Conservation (phyloP, 1,284 basidiomycete species). For the Coriolopsis trogii region DNA sequence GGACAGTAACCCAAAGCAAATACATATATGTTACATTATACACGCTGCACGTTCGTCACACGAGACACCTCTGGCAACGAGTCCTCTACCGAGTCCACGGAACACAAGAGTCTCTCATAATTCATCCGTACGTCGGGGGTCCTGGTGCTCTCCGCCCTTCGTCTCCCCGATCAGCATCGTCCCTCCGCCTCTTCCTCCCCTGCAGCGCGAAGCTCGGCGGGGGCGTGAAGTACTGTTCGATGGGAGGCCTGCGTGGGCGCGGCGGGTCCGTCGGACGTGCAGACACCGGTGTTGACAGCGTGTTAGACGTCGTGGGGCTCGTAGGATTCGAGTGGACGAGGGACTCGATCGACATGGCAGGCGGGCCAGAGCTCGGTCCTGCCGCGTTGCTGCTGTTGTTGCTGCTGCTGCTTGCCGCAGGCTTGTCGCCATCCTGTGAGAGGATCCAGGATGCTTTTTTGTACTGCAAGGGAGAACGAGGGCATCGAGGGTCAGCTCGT, state of each 20-base stretch:
- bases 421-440: too few relatives aligned
- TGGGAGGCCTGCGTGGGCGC: constrained; percentile 32
- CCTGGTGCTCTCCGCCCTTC: constrained; percentile 25
- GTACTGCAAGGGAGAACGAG: too few relatives aligned
- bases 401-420: constrained; percentile 30
- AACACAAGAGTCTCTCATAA: too few relatives aligned
- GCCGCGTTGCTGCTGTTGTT: constrained; percentile 3
- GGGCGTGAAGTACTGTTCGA: constrained; percentile 46
- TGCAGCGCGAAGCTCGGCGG: constrained; percentile 35
- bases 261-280: constrained; percentile 20
- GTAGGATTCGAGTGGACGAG: constrained; percentile 66
- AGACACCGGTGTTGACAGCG: constrained; percentile 19
- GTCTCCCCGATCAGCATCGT: constrained; percentile 31
- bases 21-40: constrained; percentile 5
- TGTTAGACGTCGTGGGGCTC: constrained; percentile 43
- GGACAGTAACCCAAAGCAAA: neutral
- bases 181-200: constrained; percentile 33
- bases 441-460: constrained; percentile 48
- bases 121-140: constrained; percentile 14
- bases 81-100: too few relatives aligned
- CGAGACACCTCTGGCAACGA: too few relatives aligned
- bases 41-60: too few relatives aligned
- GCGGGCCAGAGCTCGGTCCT: constrained; percentile 35
- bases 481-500: too few relatives aligned
- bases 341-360: constrained; percentile 58